A percentile compares a stretch with the other conserved stretches of the same genome.
Evolutionary conservation across 2,329 filamentous ascomycete species (phyloP).

Genomic region (Ceratocystis huliohia): DNA sequence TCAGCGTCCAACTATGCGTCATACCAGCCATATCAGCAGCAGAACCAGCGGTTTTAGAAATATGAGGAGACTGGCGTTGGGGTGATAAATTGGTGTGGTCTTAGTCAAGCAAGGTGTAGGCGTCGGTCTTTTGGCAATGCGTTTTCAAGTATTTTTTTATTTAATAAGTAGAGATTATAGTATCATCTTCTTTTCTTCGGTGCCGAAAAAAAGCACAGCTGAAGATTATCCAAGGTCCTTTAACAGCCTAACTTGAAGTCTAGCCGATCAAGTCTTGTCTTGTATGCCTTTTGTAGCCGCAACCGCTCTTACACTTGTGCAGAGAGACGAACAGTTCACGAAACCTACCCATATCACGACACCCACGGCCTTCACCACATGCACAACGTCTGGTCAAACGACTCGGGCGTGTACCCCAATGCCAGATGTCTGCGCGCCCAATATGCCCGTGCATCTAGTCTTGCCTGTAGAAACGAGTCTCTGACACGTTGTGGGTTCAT

Average conservation of each 20-base stretch:
- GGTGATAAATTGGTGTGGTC: not conserved
- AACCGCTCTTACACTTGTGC: too few relatives aligned
- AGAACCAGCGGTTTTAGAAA: not conserved
- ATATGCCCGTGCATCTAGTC: not conserved
- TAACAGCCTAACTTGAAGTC: too few relatives aligned
- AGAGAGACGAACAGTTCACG: too few relatives aligned
- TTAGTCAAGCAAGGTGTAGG: not conserved
- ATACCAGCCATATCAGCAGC: not conserved
- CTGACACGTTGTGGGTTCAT: not conserved
- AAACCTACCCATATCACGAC: not conserved
- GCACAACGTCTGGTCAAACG: not conserved
- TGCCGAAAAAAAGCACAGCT: too few relatives aligned
- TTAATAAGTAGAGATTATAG: not conserved
- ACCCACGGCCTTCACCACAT: not conserved
- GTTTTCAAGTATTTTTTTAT: not conserved
- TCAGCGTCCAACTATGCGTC: not conserved
- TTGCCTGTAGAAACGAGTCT: not conserved
- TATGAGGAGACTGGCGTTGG: not conserved
- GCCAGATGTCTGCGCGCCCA: not conserved
- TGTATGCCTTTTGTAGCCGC: too few relatives aligned
- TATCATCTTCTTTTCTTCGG: not conserved
- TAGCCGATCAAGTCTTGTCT: too few relatives aligned
- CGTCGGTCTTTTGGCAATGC: not conserved
- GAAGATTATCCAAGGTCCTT: not conserved
- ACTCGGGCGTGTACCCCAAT: not conserved